Evolutionary conservation across 2,329 filamentous ascomycete genomes (phyloP), one percentile per base, ranked within the genome.

Genomic region (Ophiocordyceps sinensis): DNA sequence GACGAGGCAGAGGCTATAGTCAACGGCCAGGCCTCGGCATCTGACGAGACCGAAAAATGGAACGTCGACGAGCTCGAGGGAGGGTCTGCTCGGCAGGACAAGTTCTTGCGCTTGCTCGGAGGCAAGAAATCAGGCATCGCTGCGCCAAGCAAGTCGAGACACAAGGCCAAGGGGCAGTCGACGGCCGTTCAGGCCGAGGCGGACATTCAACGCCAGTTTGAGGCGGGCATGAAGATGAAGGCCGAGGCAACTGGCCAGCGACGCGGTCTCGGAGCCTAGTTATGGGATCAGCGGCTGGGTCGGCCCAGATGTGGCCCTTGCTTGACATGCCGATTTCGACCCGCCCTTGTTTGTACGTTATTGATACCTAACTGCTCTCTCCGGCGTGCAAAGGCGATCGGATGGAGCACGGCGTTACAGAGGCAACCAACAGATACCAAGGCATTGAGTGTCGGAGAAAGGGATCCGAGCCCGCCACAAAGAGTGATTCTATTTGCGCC

Each of bases 91-190:
- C 64, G 74, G 12, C 70, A 75, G 49, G 59, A 61, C 45, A 78
- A 78, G 57, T 77, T 76, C 45, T 55, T 77, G 50, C 63, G 70
- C 28, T 66, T 78, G 1, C 61, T 78, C 4, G 73, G 73, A 17
- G 69, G 61, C 2, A 71, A 67, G 45, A 73, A 70, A 53, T 58
- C 59, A 21, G 59, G 61, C 17, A 55, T 53, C 28, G 52, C 47
- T 7, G 43, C 50, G 1, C 41, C 49, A 2, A 11, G 28, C 26
- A 44, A 47, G 11, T 35, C 46, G 19, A 41, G 44, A 36, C 32
- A 35, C 28, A 31, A 38, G 21, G 41, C 50, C 39, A 51, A 57
- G 49, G 47, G 45, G 50, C 51, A 58, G 50, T 49, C 55, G 8
- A 52, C 57, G 46, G 62, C 54, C 31, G 59, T 50, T 43, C 61